Evolutionary conservation across 495 filamentous ascomycete genomes (phyloP).

Genomic region (Penicillium atrosanguineum): DNA sequence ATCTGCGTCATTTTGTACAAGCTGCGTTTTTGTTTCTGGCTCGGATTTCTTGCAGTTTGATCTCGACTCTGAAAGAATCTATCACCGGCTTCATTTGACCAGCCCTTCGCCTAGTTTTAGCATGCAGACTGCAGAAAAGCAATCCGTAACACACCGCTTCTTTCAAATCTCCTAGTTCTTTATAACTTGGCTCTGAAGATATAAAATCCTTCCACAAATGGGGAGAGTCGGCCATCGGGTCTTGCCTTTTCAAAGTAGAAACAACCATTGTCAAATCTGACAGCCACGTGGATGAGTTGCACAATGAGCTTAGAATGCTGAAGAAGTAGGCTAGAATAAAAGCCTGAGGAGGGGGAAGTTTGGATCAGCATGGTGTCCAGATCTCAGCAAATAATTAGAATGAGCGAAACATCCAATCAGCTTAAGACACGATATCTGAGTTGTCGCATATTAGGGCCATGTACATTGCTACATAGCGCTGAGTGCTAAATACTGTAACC

Average conservation of each 20-base stretch:
- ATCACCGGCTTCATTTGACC: constrained; percentile 3
- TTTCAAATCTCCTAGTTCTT: constrained; percentile 1
- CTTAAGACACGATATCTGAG: too few species aligned
- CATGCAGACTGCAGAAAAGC: neutral
- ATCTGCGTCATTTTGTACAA: neutral
- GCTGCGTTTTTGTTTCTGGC: neutral
- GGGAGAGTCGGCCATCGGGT: neutral
- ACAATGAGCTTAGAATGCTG: too few species aligned
- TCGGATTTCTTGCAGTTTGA: neutral
- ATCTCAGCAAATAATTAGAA: too few species aligned
- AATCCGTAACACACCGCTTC: neutral
- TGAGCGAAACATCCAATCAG: too few species aligned
- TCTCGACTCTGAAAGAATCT: constrained; percentile 1
- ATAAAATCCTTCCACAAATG: neutral
- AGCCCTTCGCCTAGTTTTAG: neutral
- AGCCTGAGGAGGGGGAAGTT: too few species aligned
- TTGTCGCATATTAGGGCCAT: too few species aligned
- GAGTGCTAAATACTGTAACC: too few species aligned
- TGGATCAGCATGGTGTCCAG: too few species aligned
- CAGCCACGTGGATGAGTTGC: too few species aligned
- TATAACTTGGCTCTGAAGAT: neutral
- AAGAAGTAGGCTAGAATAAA: too few species aligned
- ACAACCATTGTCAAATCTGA: too few species aligned
- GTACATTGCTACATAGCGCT: too few species aligned
- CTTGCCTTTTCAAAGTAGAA: neutral